Percentiles rank a stretch among this genome's conserved stretches.
Conservation (phyloP, 148 eudicot genomes). For the Pharnaceum exiguum region DNA sequence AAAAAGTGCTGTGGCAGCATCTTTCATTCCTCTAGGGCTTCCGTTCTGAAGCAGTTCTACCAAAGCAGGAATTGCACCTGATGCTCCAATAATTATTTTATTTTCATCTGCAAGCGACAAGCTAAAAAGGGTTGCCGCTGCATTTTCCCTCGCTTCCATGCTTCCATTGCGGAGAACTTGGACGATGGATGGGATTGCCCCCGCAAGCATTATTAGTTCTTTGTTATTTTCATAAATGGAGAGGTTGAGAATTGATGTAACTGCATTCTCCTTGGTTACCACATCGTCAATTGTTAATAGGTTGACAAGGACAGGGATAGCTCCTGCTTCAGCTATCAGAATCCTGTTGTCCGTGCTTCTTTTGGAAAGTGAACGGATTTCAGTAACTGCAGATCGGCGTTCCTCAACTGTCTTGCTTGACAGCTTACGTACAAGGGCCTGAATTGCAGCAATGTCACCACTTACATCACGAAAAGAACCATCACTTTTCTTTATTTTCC, state of each 20-base stretch:
- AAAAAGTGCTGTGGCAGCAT: slow-evolving; percentile 87
- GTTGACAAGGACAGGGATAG: slow-evolving; percentile 68
- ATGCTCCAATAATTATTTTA: slow-evolving; percentile 84
- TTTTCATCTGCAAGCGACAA: slow-evolving; percentile 84
- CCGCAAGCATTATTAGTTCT: slow-evolving; percentile 81
- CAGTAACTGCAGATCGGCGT: slow-evolving; percentile 53
- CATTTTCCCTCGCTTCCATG: slow-evolving; percentile 81
- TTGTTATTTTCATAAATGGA: slow-evolving; percentile 82
- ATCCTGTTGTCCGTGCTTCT: slow-evolving; percentile 85
- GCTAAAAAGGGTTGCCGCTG: slow-evolving; percentile 93
- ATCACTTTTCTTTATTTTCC: slow-evolving; percentile 71
- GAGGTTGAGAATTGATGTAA: slow-evolving; percentile 81
- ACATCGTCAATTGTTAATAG: slow-evolving; percentile 60
- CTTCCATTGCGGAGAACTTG: slow-evolving; percentile 79
- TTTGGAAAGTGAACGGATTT: slow-evolving; percentile 80
- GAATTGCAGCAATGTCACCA: slow-evolving; percentile 66
- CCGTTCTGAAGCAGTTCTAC: slow-evolving; percentile 71
- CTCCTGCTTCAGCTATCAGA: slow-evolving; percentile 86
- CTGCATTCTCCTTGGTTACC: slow-evolving; percentile 85
- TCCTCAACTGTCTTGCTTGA: slow-evolving; percentile 52
- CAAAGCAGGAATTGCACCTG: slow-evolving; percentile 74
- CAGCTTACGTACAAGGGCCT: slow-evolving; percentile 63
- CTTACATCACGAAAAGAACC: slow-evolving; percentile 87
- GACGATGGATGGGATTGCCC: slow-evolving; percentile 79
- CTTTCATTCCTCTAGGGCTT: slow-evolving; percentile 76